Conservation (phyloP, 768 basidiomycete genomes). For the Fistulinella prunicolor region DNA sequence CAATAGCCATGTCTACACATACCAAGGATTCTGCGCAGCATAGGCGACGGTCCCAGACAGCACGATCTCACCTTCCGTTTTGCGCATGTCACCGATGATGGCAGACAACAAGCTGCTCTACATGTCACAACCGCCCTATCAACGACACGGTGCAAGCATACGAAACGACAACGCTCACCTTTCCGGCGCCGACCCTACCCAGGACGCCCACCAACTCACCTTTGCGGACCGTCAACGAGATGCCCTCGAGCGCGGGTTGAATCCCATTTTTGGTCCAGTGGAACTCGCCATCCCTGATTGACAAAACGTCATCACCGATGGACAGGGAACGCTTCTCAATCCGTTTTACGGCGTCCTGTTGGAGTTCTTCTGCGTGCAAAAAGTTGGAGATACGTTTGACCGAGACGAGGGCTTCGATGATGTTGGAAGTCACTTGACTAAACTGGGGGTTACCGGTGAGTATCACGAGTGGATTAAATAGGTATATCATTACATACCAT, state of each 20-base stretch:
- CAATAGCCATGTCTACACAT: slow-evolving; percentile 10
- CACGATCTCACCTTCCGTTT: slow-evolving; percentile 67
- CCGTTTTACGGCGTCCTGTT: slow-evolving; percentile 67
- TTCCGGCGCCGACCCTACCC: slow-evolving; percentile 89
- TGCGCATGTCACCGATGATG: slow-evolving; percentile 84
- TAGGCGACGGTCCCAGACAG: slow-evolving; percentile 75
- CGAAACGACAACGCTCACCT: slow-evolving; percentile 48
- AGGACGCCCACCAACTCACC: slow-evolving; percentile 84
- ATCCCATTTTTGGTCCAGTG: slow-evolving; percentile 62
- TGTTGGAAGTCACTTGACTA: slow-evolving; percentile 68
- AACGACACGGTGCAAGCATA: too few relatives aligned
- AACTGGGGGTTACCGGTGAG: too few relatives aligned
- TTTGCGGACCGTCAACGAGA: slow-evolving; percentile 71
- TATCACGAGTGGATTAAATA: too few relatives aligned
- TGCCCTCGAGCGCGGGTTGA: slow-evolving; percentile 67
- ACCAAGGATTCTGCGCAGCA: slow-evolving; percentile 88
- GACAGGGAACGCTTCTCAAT: slow-evolving; percentile 41
- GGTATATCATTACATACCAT: slow-evolving; percentile 49
- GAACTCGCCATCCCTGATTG: slow-evolving; percentile 77
- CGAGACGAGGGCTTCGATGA: slow-evolving; percentile 86
- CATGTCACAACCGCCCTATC: too few relatives aligned
- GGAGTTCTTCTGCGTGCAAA: slow-evolving; percentile 75
- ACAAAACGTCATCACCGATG: slow-evolving; percentile 66
- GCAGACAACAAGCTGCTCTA: slow-evolving; percentile 75
- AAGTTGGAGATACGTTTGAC: slow-evolving; percentile 75